These are phyloP conservation scores for Xylaria sp. DNA, from an alignment of 2,329 filamentous ascomycete species.

Conservation along the genomic window DNA sequence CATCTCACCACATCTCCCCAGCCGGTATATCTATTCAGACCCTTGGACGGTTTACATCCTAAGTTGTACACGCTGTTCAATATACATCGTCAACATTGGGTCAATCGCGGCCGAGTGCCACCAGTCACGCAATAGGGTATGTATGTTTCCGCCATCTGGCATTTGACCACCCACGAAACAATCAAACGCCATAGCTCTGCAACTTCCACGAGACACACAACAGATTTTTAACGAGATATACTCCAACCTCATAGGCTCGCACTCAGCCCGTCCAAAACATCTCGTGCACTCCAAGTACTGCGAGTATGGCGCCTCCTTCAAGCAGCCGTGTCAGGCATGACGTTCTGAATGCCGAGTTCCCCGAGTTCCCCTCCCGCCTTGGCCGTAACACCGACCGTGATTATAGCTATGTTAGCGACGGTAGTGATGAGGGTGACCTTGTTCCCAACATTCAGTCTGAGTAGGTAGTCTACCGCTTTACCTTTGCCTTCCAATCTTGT, in stretches of 20 bases:
- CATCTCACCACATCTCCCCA: neutral
- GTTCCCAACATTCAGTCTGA: neutral
- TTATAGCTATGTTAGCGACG: no score
- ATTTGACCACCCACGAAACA: neutral
- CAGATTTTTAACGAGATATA: neutral
- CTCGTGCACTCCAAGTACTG: neutral
- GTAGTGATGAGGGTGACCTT: neutral
- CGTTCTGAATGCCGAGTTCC: no score
- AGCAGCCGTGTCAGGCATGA: neutral
- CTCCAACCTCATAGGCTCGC: neutral
- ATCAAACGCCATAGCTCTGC: neutral
- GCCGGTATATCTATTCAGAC: neutral
- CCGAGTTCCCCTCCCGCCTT: no score
- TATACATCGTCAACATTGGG: neutral
- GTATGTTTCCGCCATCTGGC: neutral
- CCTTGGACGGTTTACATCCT: neutral
- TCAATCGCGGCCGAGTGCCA: no score
- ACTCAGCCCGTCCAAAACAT: neutral
- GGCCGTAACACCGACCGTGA: no score
- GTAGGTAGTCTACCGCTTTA: conserved; percentile 5
- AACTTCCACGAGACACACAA: neutral
- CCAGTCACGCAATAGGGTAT: neutral
- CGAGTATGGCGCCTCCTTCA: neutral
- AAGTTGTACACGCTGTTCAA: neutral
- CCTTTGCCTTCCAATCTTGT: neutral